phyloP scores from a whole-genome alignment of 148 eudicot species.

The Chenopodium berlandieri region DNA sequence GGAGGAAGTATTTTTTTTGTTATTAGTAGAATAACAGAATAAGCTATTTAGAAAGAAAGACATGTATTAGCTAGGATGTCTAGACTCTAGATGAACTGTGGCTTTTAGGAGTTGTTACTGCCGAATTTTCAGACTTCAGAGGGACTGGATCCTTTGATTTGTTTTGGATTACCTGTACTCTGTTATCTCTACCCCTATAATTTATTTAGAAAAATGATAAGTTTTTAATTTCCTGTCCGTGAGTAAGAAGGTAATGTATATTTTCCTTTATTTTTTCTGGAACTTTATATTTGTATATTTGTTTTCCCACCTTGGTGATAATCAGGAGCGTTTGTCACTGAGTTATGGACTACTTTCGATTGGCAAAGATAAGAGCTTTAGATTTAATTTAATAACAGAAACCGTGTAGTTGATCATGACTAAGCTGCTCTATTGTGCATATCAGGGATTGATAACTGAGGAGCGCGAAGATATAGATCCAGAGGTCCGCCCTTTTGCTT shows the following conservation, averaged over 20 bases:
- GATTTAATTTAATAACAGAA: constrained; percentile 9
- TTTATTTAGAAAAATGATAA: neutral
- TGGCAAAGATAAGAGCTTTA: constrained; percentile 1
- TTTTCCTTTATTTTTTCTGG: neutral
- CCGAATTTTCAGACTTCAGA: no score
- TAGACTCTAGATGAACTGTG: neutral
- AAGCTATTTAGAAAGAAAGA: neutral
- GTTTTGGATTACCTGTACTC: no score
- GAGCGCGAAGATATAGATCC: constrained; percentile 77
- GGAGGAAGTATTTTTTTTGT: neutral
- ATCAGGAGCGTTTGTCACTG: neutral
- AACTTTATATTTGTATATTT: neutral
- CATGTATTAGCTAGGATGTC: neutral
- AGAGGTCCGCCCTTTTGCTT: constrained; percentile 86
- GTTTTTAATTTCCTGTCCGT: no score
- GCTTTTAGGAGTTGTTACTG: no score
- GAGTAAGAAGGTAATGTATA: no score
- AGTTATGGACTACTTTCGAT: neutral
- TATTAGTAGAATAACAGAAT: neutral
- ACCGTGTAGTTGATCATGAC: constrained; percentile 1
- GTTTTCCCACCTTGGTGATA: neutral
- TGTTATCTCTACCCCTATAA: no score
- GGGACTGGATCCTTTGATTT: no score
- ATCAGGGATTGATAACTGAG: constrained; percentile 85
- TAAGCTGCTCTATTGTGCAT: constrained; percentile 11